Percentiles rank a stretch among this genome's conserved stretches.
These are phyloP conservation scores for Cladosporium sp. DNA, from an alignment of 2,329 filamentous ascomycete genomes.

Conservation along the genomic window DNA sequence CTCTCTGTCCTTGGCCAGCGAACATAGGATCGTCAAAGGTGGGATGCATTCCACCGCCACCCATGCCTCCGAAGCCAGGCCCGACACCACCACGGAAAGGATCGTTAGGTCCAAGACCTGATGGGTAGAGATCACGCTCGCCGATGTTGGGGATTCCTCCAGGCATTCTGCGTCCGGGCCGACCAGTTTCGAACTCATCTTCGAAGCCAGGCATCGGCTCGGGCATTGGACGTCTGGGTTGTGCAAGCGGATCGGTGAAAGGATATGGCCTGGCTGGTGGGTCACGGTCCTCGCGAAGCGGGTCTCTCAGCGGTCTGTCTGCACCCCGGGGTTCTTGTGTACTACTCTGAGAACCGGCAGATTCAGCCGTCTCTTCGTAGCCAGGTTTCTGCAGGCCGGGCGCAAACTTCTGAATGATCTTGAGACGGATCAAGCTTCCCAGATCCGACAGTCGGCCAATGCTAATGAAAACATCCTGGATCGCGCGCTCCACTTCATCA, in stretches of 20 bases:
- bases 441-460: constrained; percentile 66
- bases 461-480: constrained; percentile 71
- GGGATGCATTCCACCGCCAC: constrained; percentile 86
- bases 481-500: constrained; percentile 43
- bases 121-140: constrained; percentile 83
- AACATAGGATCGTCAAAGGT: constrained; percentile 92
- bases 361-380: constrained; percentile 61
- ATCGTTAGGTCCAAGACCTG: constrained; percentile 80
- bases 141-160: constrained; percentile 61
- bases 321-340: constrained; percentile 24
- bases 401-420: constrained; percentile 80
- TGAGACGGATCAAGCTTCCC: constrained; percentile 69
- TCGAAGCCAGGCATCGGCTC: constrained; percentile 84
- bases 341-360: constrained; percentile 21
- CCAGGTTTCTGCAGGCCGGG: constrained; percentile 76
- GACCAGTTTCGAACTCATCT: constrained; percentile 82
- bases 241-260: constrained; percentile 58
- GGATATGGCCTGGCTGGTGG: constrained; percentile 68
- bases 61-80: constrained; percentile 53
- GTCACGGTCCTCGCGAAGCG: constrained; percentile 49
- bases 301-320: constrained; percentile 45
- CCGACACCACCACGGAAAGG: constrained; percentile 67
- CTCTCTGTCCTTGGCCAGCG: constrained; percentile 51
- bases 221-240: constrained; percentile 64
- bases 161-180: constrained; percentile 56